Percentiles rank a stretch among this genome's conserved stretches.
Evolutionary conservation across 2,329 filamentous ascomycete genomes (phyloP).

Genomic region (Cladosporium sp.): DNA sequence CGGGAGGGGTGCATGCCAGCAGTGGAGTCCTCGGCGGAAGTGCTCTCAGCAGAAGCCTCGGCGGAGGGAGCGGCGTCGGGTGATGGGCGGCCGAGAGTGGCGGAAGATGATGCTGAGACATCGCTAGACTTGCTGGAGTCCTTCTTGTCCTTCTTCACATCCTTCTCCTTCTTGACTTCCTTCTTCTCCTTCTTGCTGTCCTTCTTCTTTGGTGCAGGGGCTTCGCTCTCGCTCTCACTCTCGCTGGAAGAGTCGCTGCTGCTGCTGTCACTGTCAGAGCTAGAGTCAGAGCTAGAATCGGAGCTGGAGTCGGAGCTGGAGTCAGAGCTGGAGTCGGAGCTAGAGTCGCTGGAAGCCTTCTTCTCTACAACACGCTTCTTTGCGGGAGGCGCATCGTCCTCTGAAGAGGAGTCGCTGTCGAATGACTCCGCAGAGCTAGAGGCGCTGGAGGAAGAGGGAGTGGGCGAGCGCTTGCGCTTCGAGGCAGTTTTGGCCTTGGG

Average conservation of each 20-base stretch:
- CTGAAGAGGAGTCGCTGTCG: conserved; percentile 8
- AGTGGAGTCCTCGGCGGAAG: conserved; percentile 31
- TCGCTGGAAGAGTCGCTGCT: conserved; percentile 13
- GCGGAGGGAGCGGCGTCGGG: conserved; percentile 3
- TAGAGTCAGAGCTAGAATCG: conserved; percentile 6
- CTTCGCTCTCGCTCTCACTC: conserved; percentile 17
- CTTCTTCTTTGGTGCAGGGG: conserved; percentile 15
- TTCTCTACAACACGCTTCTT: conserved; percentile 27
- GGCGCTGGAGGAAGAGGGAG: conserved; percentile 5
- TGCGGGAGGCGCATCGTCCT: conserved; percentile 25
- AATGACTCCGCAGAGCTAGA: conserved; percentile 18
- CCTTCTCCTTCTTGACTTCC: conserved; percentile 2
- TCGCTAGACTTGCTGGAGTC: conserved; percentile 35
- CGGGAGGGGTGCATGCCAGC: conserved; percentile 38
- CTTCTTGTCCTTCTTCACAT: conserved; percentile 27
- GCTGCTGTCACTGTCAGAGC: conserved; percentile 37
- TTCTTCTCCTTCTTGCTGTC: conserved; percentile 20
- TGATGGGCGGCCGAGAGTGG: conserved; percentile 25
- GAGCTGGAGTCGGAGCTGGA: conserved; percentile 7
- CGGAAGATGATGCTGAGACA: conserved; percentile 33
- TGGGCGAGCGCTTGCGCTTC: conserved; percentile 16
- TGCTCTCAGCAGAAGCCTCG: conserved; percentile 13
- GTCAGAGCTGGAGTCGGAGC: conserved; percentile 11
- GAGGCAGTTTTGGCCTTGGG: conserved; percentile 5
- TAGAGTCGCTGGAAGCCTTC: conserved; percentile 12